Conservation (phyloP, 1,284 basidiomycete species). For the Macrocystidia cucumis region DNA sequence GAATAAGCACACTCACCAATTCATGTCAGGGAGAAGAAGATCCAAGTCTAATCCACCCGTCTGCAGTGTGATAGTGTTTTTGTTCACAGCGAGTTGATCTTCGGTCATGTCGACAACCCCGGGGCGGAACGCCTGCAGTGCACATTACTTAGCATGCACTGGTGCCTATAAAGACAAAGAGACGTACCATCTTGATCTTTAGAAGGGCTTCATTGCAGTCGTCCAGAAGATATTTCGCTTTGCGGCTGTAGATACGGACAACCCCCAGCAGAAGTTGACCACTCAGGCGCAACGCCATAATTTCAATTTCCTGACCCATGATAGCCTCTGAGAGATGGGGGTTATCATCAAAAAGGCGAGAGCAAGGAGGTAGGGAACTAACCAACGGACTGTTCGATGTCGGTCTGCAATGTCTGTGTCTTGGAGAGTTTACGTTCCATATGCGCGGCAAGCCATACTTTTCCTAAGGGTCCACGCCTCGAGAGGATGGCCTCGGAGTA, state of each 20-base stretch:
- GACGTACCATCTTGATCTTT: constrained; percentile 86
- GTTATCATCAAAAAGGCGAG: constrained; percentile 1
- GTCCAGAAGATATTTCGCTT: constrained; percentile 95
- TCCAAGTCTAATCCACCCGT: constrained; percentile 70
- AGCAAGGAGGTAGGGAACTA: constrained; percentile 21
- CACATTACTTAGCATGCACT: not conserved
- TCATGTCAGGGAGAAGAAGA: constrained; percentile 73
- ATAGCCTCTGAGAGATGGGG: constrained; percentile 59
- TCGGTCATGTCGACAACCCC: constrained; percentile 93
- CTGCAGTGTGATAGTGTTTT: constrained; percentile 82
- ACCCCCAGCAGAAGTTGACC: constrained; percentile 95
- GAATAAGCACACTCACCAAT: constrained; percentile 44
- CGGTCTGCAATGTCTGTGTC: constrained; percentile 87
- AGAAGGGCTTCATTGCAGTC: constrained; percentile 96
- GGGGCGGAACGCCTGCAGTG: constrained; percentile 80
- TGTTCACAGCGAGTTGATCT: constrained; percentile 83
- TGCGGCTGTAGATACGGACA: constrained; percentile 94
- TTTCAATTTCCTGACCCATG: constrained; percentile 80
- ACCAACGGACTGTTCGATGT: constrained; percentile 93
- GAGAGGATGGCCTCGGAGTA: constrained; percentile 91
- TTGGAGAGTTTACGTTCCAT: constrained; percentile 98
- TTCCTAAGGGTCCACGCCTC: constrained; percentile 88
- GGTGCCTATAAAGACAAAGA: constrained; percentile 2
- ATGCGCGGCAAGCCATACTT: constrained; percentile 98
- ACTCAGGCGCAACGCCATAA: constrained; percentile 91